Evolutionary conservation across 345 rosid genomes (phyloP), one percentile per base, ranked within the genome.

Genomic region (Erysimum cheiranthoides): DNA sequence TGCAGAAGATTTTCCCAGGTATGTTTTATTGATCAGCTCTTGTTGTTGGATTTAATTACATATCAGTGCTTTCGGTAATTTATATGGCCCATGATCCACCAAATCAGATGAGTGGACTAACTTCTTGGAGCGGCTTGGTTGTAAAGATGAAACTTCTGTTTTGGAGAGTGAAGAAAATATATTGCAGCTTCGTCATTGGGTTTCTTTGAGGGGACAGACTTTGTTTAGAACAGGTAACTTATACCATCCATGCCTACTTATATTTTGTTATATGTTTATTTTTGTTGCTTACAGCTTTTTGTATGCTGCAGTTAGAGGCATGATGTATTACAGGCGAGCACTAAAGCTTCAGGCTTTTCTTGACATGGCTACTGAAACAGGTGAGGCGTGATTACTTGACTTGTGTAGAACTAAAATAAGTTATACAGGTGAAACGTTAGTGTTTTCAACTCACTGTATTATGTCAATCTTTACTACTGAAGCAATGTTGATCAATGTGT

Each of bases 321-420:
- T 95, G 99, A 92, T 92, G 99, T 95, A 95, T 73, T 95, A 90
- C 79, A 84, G 93, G 85, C 87, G 99, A 49, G 99, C 99, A 69
- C 79, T 95, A 76, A 95, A 84, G 90, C 97, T 95, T 81, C 99
- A 95, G 81, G 97, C 97, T 77, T 95, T 92, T 75, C 97, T 95
- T 78, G 99, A 95, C 85, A 92, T 95, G 99, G 99, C 99, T 84
- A 32, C 36, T 73, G 97, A 92, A 81, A 62, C 38, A 43, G 97
- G 99, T 95, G 81, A 76, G 54, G 52, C 61, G 17, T 63, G 60
- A 66, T 72, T 32, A 46, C 50, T 74, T 53, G 73, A 62, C 68
- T 57, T 64, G 17, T 59, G 53, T 50, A 42, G 39, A 57, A 70
- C 36, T 35, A 64, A 46, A 69, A 34, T 25, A 35, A 61, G 39